phyloP scores from a whole-genome alignment of 495 filamentous ascomycete genomes.

The Annulohypoxylon bovei region DNA sequence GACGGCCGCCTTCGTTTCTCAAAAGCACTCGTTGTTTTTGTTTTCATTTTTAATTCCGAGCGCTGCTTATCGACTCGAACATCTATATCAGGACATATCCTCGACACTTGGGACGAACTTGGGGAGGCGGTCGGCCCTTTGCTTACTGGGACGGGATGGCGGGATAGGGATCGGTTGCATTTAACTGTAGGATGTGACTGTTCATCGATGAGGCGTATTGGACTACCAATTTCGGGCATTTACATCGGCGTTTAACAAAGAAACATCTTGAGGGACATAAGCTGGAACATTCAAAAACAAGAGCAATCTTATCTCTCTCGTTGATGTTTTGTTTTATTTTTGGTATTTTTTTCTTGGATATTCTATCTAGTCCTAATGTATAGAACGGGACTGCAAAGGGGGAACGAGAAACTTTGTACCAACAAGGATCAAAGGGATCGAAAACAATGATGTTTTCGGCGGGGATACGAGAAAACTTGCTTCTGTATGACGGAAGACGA shows the following conservation, averaged over 20 bases:
- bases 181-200: slow-evolving; percentile 37
- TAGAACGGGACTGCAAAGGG: slow-evolving; percentile 42
- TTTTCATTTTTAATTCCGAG: slow-evolving; percentile 19
- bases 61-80: slow-evolving; percentile 1
- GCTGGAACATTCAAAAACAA: slow-evolving; percentile 38
- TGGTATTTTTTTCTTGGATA: slow-evolving; percentile 12
- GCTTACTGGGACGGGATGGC: slow-evolving; percentile 42
- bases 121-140: slow-evolving; percentile 31
- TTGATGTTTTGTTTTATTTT: slow-evolving; percentile 15
- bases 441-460: slow-evolving; percentile 14
- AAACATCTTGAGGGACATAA: slow-evolving; percentile 23
- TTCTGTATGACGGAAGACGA: slow-evolving; percentile 32
- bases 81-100: slow-evolving; percentile 20
- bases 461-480: slow-evolving; percentile 15
- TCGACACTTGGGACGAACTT: slow-evolving; percentile 1
- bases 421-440: slow-evolving; percentile 18
- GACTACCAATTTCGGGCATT: slow-evolving; percentile 44
- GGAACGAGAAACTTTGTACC: slow-evolving; percentile 31
- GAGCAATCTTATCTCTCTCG: slow-evolving; percentile 43
- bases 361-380: slow-evolving; percentile 41
- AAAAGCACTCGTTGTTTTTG: slow-evolving; percentile 24
- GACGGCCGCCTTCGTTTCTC: slow-evolving; percentile 34
- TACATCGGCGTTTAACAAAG: slow-evolving; percentile 42
- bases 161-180: slow-evolving; percentile 40
- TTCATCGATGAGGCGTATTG: slow-evolving; percentile 40